Conservation (phyloP, 2,329 filamentous ascomycete species). For the Alternaria sp. region DNA sequence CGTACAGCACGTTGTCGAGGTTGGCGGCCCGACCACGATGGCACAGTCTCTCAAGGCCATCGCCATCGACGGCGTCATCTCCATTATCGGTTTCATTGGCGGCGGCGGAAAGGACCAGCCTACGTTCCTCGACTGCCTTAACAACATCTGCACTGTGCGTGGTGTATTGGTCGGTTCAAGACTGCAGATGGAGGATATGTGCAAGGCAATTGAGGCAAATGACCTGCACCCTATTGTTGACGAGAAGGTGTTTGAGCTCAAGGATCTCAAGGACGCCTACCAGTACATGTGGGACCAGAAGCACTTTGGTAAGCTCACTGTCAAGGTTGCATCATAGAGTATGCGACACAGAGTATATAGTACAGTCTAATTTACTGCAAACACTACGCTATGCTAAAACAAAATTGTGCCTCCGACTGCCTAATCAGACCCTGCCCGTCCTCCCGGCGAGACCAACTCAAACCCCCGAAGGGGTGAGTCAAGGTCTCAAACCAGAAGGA, state of each 20-base stretch:
- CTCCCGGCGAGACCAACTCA: background rate
- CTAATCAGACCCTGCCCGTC: background rate
- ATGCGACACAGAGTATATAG: background rate
- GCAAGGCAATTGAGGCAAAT: constrained; percentile 63
- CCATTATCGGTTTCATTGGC: constrained; percentile 65
- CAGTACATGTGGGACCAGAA: constrained; percentile 58
- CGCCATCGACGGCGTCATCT: constrained; percentile 59
- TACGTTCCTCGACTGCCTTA: constrained; percentile 58
- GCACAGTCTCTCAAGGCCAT: constrained; percentile 58
- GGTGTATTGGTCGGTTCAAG: constrained; percentile 64
- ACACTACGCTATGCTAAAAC: background rate
- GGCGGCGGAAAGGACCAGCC: constrained; percentile 58
- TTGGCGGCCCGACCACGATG: constrained; percentile 70
- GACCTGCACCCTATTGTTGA: constrained; percentile 66
- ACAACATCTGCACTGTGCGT: constrained; percentile 59
- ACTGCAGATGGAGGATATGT: constrained; percentile 65
- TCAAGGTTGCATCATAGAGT: constrained; percentile 36
- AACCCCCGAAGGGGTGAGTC: background rate
- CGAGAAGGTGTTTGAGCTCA: constrained; percentile 61
- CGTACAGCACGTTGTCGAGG: constrained; percentile 68
- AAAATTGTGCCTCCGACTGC: background rate
- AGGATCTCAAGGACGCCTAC: constrained; percentile 60
- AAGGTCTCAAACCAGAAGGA: background rate
- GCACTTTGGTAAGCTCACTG: constrained; percentile 47
- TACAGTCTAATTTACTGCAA: background rate